Base-by-base conservation (phyloP, 345 rosid genomes). In the Eutrema yunnanense region DNA sequence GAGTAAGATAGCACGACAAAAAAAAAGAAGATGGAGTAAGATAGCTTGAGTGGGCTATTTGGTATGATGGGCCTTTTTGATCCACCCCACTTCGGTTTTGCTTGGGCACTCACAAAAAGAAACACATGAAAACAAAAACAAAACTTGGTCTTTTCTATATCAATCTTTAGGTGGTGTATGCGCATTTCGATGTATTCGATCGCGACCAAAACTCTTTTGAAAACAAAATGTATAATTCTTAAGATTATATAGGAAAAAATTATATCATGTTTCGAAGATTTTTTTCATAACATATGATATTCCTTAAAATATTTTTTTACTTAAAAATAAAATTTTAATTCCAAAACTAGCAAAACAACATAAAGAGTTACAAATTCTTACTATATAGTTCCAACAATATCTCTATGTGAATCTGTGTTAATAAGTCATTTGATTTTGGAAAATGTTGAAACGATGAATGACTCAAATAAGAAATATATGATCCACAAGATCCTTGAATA, bases 41-140 rank as follows among this genome's bases (percentile, higher is more conserved):
- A 71, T 38, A 37, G 8, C 12, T 60, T 61, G 52, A 30, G 60
- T 65, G 65, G 69, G 69, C 62, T 72, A 52, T 52, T 60, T 41
- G 34, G 26, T 11, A 40, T 38, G 13, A 60, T 57, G 55, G 76
- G 76, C 76, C 76, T 62, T 62, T 49, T 62, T 42, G 44, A 43
- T 54, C 76, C 38, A 62, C 69, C 47, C 36, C 36, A 62, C 44
- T 72, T 50, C 3, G 34, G 8, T 5, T 40, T 48, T 26, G 0
- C 12, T 53, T 37, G n/a, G 37, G 27, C 54, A 57, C 6, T 34
- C 42, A 33, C 69, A 16, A 43, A 22, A 33, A 6, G 22, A 40
- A 26, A n/a, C 16, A 32, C 61, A 43, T 43, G 44, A 52, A 33
- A 42, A 72, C 40, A 41, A 51, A 50, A 32, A 8, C 56, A 54